Base-by-base conservation (phyloP, 257 asterid species). In the Henckelia pumila region DNA sequence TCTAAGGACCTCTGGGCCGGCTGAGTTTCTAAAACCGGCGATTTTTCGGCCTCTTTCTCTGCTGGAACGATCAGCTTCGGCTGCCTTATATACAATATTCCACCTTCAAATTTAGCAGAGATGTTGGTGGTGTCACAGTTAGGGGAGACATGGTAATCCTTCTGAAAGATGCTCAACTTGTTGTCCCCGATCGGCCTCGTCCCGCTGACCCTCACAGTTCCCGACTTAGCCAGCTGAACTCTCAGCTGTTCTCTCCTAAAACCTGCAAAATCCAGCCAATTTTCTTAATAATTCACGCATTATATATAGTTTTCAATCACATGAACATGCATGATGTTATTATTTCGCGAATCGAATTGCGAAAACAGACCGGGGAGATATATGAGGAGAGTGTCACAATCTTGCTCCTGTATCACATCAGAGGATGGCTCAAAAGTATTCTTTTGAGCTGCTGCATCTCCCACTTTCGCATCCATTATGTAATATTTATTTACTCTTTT, bases 41-140 rank as follows among this genome's bases (percentile, higher is more conserved):
- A 50, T 7, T 40, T 67, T 1, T 26, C 13, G 5, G 68, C 81
- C 21, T 72, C 71, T 60, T 77, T 63, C 11, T 20, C 73, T 49
- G 71, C 76, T 20, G 77, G 79, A 37, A 73, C 76, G 0, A 72
- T 77, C 60, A 79, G 24, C 47, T 82, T 88, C n/a, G 96, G 92
- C 37, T 71, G 85, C 59, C 67, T 77, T 6, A 91, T 24, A 61
- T 72, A 77, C 9, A 91, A 23, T 52, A 77, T 73, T 7, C 85
- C 92, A 1, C 60, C 82, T 56, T 86, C 94, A 49, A 88, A 87
- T 72, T 77, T 91, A 4, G 92, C 95, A 20, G 67, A 68, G 73
- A 89, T 86, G 65, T 76, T 80, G 60, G 28, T 59, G 60, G 83
- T 73, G 70, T 87, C 89, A 30, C 75, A 77, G 49, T 77, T 77